A percentile compares a stretch with the other conserved stretches of the same genome.
These are phyloP conservation scores for Exsudoporus frostii DNA, from an alignment of 768 basidiomycete species.

Conservation along the genomic window DNA sequence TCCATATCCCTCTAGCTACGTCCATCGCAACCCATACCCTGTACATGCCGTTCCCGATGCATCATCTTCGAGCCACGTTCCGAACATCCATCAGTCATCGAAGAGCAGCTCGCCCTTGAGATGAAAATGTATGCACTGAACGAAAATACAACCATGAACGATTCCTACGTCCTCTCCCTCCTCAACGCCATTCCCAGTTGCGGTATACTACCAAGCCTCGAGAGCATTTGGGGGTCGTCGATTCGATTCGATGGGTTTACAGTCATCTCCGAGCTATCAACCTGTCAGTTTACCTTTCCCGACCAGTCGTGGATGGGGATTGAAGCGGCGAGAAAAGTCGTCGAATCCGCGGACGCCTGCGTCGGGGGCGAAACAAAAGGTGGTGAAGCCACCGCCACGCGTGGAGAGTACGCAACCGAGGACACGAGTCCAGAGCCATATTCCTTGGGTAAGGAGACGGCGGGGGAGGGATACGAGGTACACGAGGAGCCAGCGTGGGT, in stretches of 20 bases:
- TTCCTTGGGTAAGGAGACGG: constrained; percentile 75
- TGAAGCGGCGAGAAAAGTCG: constrained; percentile 45
- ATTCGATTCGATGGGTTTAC: constrained; percentile 56
- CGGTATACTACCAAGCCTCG: constrained; percentile 59
- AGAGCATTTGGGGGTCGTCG: constrained; percentile 43
- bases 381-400: constrained; percentile 64
- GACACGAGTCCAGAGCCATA: constrained; percentile 79
- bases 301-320: constrained; percentile 41
- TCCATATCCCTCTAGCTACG: constrained; percentile 73
- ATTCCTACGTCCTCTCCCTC: constrained; percentile 78
- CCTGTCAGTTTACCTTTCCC: constrained; percentile 46
- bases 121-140: constrained; percentile 76
- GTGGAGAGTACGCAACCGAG: constrained; percentile 82
- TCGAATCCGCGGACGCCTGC: constrained; percentile 31
- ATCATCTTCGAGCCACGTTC: constrained; percentile 37
- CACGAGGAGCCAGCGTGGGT: constrained; percentile 40
- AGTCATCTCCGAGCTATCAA: constrained; percentile 36
- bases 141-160: constrained; percentile 60
- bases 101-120: constrained; percentile 70
- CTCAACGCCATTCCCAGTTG: constrained; percentile 65
- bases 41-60: constrained; percentile 41
- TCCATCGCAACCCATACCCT: constrained; percentile 50
- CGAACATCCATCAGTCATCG: constrained; percentile 50
- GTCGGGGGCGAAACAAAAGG: constrained; percentile 24
- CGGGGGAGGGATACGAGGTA: constrained; percentile 55